Evolutionary conservation across 371 early-diverging fungal genomes (phyloP).

Genomic region (Sporodiniella umbellata): DNA sequence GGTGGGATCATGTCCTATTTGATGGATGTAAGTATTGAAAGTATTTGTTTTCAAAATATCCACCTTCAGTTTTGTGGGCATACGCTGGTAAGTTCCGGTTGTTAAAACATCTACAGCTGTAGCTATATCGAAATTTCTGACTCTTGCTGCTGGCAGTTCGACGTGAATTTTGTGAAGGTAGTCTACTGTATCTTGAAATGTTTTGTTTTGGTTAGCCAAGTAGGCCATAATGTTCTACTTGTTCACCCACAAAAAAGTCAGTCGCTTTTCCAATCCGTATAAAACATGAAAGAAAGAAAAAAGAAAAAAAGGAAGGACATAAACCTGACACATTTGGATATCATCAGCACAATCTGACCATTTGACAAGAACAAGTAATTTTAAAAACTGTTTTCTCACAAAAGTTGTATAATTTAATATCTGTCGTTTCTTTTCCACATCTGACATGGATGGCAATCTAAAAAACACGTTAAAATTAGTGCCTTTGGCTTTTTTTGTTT

Average conservation of each 20-base stretch:
- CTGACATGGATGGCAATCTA: constrained; percentile 59
- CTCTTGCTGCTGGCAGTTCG: constrained; percentile 64
- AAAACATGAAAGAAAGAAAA: too few species aligned
- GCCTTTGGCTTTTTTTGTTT: too few species aligned
- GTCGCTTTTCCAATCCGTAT: too few species aligned
- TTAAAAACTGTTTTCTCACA: constrained; percentile 59
- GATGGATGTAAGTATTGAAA: constrained; percentile 6
- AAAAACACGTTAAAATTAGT: too few species aligned
- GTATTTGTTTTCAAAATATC: background rate
- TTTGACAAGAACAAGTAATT: constrained; percentile 65
- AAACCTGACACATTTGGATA: constrained; percentile 73
- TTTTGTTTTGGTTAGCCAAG: constrained; percentile 68
- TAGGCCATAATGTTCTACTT: constrained; percentile 67
- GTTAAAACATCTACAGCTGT: constrained; percentile 76
- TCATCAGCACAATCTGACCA: constrained; percentile 72
- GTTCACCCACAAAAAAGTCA: too few species aligned
- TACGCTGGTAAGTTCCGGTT: constrained; percentile 69
- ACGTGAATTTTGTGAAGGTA: constrained; percentile 62
- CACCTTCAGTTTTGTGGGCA: constrained; percentile 56
- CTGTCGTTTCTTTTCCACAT: constrained; percentile 54
- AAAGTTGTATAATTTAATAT: constrained; percentile 58
- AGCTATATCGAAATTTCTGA: constrained; percentile 72
- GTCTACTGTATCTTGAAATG: constrained; percentile 64
- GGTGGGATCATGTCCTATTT: constrained; percentile 53
- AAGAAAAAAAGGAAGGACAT: too few species aligned